These are phyloP conservation scores for Panaeolus cyanescens DNA, from an alignment of 768 basidiomycete genomes.

Conservation along the genomic window DNA sequence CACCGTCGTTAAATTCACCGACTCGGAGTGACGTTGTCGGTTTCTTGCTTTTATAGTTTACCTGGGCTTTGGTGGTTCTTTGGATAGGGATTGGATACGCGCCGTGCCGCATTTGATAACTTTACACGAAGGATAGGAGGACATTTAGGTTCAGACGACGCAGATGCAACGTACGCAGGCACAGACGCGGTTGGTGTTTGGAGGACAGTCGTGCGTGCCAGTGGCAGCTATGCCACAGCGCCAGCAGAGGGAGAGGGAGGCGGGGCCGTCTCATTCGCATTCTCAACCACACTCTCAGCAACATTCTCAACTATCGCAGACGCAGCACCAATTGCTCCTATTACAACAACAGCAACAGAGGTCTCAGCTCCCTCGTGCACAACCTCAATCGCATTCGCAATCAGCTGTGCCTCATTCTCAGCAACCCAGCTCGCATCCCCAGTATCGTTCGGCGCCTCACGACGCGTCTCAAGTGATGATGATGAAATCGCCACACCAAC, in stretches of 20 bases:
- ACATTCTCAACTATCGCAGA: neutral
- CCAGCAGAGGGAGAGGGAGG: no score
- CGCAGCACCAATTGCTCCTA: neutral
- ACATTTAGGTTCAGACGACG: no score
- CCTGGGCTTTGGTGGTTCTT: no score
- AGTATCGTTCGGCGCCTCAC: no score
- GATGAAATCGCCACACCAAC: neutral
- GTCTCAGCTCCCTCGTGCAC: neutral
- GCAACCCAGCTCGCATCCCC: neutral
- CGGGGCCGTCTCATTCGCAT: neutral
- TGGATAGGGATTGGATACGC: no score
- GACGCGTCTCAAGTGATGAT: neutral
- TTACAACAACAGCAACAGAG: neutral
- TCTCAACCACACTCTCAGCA: neutral
- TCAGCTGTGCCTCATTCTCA: neutral
- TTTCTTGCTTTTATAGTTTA: no score
- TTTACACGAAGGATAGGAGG: no score
- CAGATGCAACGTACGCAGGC: constrained; percentile 3
- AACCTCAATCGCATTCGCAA: neutral
- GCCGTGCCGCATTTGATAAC: no score
- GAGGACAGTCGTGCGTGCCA: neutral
- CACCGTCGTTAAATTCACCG: no score
- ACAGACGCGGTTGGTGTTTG: neutral
- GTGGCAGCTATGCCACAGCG: neutral
- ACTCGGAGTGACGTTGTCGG: no score